Evolutionary conservation across 176 grass and related monocot species (phyloP).

Genomic region (Oryza glumipatula): DNA sequence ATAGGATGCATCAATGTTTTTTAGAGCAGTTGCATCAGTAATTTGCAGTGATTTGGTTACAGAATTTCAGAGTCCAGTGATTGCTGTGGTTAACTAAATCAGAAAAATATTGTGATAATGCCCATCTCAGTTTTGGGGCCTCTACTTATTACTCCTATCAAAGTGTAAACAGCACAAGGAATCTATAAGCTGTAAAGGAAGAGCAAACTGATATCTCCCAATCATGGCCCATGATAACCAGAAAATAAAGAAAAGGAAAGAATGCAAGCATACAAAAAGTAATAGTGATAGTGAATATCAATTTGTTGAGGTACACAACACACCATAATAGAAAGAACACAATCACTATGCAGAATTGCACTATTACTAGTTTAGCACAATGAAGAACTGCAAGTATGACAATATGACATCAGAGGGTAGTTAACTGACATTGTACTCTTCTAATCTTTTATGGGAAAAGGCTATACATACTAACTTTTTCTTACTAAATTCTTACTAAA

Average conservation of each 20-base stretch:
- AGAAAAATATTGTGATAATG: slow-evolving; percentile 25
- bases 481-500: too few relatives aligned
- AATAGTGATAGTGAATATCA: not conserved
- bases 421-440: not conserved
- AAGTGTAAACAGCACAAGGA: slow-evolving; percentile 42
- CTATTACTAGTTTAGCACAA: not conserved
- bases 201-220: slow-evolving; percentile 42
- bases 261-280: slow-evolving; percentile 18
- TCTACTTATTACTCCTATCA: slow-evolving; percentile 48
- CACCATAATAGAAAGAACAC: not conserved
- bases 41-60: not conserved
- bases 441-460: too few relatives aligned
- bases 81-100: not conserved
- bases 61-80: not conserved
- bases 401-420: not conserved
- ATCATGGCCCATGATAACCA: slow-evolving; percentile 31
- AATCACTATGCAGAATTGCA: not conserved
- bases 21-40: not conserved
- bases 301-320: slow-evolving; percentile 25
- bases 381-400: not conserved
- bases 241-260: not conserved
- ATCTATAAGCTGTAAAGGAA: slow-evolving; percentile 61
- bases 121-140: slow-evolving; percentile 29
- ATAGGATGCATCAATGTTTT: not conserved
- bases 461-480: too few relatives aligned